A percentile compares a stretch with the other conserved stretches of the same genome.
Conservation (phyloP, 768 basidiomycete genomes). For the Hortiboletus flavorubellus region DNA sequence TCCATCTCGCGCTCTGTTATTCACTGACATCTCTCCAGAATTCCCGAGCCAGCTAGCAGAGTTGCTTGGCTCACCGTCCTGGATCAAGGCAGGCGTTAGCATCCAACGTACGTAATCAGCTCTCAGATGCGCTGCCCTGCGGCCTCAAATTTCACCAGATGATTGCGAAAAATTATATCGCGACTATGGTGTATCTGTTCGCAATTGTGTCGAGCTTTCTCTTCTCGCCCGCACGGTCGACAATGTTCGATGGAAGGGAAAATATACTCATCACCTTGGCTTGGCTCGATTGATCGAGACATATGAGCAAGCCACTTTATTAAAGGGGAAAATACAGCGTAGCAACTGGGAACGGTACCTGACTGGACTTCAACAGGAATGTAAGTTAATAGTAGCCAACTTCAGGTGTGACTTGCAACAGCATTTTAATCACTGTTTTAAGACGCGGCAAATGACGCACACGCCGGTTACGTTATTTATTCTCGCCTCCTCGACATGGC, state of each 20-base stretch:
- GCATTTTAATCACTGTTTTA: slow-evolving; percentile 8
- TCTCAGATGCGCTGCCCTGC: neutral
- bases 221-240: slow-evolving; percentile 70
- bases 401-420: neutral
- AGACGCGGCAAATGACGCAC: slow-evolving; percentile 76
- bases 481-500: slow-evolving; percentile 44
- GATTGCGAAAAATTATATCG: slow-evolving; percentile 65
- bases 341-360: slow-evolving; percentile 70
- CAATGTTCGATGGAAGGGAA: slow-evolving; percentile 69
- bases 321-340: slow-evolving; percentile 57
- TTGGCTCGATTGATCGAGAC: slow-evolving; percentile 61
- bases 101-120: slow-evolving; percentile 53
- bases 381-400: slow-evolving; percentile 39
- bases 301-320: slow-evolving; percentile 51
- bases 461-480: slow-evolving; percentile 58
- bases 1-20: neutral
- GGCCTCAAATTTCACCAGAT: slow-evolving; percentile 37
- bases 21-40: slow-evolving; percentile 33
- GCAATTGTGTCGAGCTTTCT: slow-evolving; percentile 64
- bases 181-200: slow-evolving; percentile 39
- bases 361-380: slow-evolving; percentile 48
- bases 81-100: slow-evolving; percentile 67
- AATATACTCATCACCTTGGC: slow-evolving; percentile 56
- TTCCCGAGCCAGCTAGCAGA: slow-evolving; percentile 50
- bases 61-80: slow-evolving; percentile 50